Conservation (phyloP, 2,329 filamentous ascomycete genomes). For the Xylaria sp. region DNA sequence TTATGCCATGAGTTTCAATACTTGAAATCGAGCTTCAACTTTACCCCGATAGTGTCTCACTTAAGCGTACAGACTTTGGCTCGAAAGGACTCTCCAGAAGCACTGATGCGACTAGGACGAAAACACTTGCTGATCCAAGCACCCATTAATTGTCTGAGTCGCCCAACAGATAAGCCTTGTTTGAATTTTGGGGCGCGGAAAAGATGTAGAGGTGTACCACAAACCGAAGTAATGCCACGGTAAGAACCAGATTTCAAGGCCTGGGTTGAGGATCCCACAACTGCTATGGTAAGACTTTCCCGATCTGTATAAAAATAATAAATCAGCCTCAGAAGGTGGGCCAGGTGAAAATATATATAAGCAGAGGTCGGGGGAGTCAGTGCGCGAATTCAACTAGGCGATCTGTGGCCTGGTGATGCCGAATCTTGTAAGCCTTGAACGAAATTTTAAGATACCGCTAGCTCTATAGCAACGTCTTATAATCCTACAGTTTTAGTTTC, state of each 20-base stretch:
- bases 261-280: background rate
- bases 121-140: conserved; percentile 2
- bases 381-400: background rate
- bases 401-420: background rate
- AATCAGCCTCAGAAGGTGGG: background rate
- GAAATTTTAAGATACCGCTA: background rate
- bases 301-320: no score
- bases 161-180: conserved; percentile 7
- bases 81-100: conserved; percentile 4
- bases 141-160: conserved; percentile 14
- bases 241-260: background rate
- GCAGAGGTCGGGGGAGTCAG: background rate
- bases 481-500: conserved; percentile 5
- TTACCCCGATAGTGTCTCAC: background rate
- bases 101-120: conserved; percentile 5
- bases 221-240: background rate
- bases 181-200: background rate
- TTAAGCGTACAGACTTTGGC: background rate
- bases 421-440: no score
- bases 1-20: no score
- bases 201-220: conserved; percentile 4
- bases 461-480: background rate
- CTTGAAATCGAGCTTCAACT: no score
- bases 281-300: background rate
- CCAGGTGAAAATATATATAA: background rate